Conservation (phyloP, 2,329 filamentous ascomycete genomes). For the Mycogone perniciosa region DNA sequence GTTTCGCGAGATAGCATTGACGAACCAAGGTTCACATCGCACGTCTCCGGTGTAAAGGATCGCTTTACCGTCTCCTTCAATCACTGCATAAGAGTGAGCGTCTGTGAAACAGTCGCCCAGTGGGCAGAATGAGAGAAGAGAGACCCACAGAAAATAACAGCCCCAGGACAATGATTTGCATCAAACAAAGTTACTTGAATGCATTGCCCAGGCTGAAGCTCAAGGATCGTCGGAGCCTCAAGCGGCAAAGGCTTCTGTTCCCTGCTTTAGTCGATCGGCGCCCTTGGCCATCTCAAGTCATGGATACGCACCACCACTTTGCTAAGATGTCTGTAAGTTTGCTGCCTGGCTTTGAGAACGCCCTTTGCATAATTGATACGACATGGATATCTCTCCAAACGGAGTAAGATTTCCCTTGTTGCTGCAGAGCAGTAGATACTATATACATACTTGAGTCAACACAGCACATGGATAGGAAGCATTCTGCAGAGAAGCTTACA, state of each 20-base stretch:
- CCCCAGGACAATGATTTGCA: slow-evolving; percentile 85
- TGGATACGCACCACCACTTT: slow-evolving; percentile 51
- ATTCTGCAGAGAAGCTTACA: slow-evolving; percentile 37
- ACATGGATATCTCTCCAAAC: slow-evolving; percentile 71
- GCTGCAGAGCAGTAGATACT: slow-evolving; percentile 82
- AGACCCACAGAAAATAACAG: slow-evolving; percentile 73
- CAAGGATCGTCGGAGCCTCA: slow-evolving; percentile 70
- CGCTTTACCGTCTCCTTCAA: slow-evolving; percentile 66
- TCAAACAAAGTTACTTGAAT: slow-evolving; percentile 81
- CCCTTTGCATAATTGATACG: slow-evolving; percentile 76
- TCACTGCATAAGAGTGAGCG: slow-evolving; percentile 39
- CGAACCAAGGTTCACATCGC: slow-evolving; percentile 79
- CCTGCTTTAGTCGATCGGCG: neutral
- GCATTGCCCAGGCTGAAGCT: slow-evolving; percentile 60
- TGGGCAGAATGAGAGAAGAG: neutral
- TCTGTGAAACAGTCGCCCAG: no score
- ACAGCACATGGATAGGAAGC: neutral
- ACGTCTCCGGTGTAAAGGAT: slow-evolving; percentile 87
- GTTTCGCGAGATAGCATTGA: slow-evolving; percentile 64
- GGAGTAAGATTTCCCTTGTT: slow-evolving; percentile 73
- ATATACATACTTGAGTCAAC: neutral
- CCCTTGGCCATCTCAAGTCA: neutral
- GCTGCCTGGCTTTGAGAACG: slow-evolving; percentile 65
- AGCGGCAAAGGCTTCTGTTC: slow-evolving; percentile 69
- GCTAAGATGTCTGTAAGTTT: slow-evolving; percentile 70